Evolutionary conservation across 2,329 filamentous ascomycete species (phyloP), one percentile per base, ranked within the genome.

Genomic region (Nemania diffusa): DNA sequence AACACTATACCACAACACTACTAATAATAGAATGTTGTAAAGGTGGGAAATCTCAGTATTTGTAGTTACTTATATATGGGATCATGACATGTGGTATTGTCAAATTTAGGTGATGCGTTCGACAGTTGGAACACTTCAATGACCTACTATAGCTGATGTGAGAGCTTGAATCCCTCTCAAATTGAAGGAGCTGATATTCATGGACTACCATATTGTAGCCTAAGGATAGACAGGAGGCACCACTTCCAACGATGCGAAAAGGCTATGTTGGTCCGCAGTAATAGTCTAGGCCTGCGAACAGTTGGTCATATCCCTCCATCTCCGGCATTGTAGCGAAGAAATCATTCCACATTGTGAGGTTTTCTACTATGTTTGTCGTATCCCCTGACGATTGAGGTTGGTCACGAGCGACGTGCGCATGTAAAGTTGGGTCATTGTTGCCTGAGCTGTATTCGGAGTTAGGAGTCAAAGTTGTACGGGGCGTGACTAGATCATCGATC

Each of bases 211-310:
- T n/a, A n/a, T n/a, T n/a, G n/a, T n/a, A n/a, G n/a, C n/a, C n/a
- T n/a, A n/a, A n/a, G n/a, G n/a, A n/a, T n/a, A n/a, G n/a, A n/a
- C n/a, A n/a, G n/a, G n/a, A n/a, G n/a, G n/a, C n/a, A n/a, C n/a
- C n/a, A n/a, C n/a, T n/a, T n/a, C n/a, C n/a, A 1, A 37, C 27
- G 29, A 37, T 1, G 22, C 7, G 8, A 27, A 20, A 13, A 53
- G 17, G 26, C 20, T 65, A 67, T n/a, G 53, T 63, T 22, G 65
- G 68, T 7, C 70, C 73, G 17, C 65, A 73, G 22, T 70, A 75
- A 1, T 65, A 58, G 42, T 75, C 73, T n/a, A 75, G 60, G 6
- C 67, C 71, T 1, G 73, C 67, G 17, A 75, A 73, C 0, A 75
- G 48, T 32, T 75, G 69, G 26, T 74, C 72, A 62, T 72, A 73